A percentile compares a stretch with the other conserved stretches of the same genome.
Conservation (phyloP, 371 early-diverging fungal species). For the Polyrhizophydium stewartii region DNA sequence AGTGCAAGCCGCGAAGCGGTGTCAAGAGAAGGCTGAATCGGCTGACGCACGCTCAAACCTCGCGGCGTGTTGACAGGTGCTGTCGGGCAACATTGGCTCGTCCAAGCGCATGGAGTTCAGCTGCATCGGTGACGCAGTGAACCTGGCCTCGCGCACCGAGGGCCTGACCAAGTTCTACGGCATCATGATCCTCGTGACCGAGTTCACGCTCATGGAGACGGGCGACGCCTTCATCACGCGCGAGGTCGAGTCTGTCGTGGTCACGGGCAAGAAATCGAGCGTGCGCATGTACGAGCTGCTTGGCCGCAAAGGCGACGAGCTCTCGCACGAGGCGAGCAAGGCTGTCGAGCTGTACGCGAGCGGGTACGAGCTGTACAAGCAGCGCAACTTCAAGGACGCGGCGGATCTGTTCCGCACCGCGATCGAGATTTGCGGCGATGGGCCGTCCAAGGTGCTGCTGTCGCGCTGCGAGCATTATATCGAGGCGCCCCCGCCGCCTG, state of each 20-base stretch:
- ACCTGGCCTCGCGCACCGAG: constrained; percentile 39
- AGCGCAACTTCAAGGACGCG: constrained; percentile 26
- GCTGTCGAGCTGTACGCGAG: constrained; percentile 18
- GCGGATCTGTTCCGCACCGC: constrained; percentile 22
- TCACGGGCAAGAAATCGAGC: constrained; percentile 31
- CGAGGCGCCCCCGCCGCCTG: constrained; percentile 26
- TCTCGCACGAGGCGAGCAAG: constrained; percentile 10
- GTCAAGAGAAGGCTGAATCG: neutral
- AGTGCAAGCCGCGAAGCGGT: neutral
- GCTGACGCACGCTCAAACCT: neutral
- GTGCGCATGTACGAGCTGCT: constrained; percentile 40
- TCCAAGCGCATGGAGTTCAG: constrained; percentile 48
- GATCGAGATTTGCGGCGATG: constrained; percentile 24
- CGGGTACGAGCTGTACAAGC: constrained; percentile 23
- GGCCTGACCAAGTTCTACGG: constrained; percentile 40
- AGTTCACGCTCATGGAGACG: constrained; percentile 31
- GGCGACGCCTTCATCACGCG: constrained; percentile 30
- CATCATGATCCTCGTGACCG: constrained; percentile 37
- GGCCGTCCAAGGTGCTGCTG: constrained; percentile 34
- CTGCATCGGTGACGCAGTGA: constrained; percentile 45
- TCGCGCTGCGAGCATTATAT: constrained; percentile 29
- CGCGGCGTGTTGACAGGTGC: constrained; percentile 15
- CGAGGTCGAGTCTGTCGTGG: constrained; percentile 38
- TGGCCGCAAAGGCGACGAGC: constrained; percentile 19
- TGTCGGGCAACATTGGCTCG: constrained; percentile 47